Evolutionary conservation across 106 monocot genomes (phyloP).

Genomic region (Dioscorea dumetorum): DNA sequence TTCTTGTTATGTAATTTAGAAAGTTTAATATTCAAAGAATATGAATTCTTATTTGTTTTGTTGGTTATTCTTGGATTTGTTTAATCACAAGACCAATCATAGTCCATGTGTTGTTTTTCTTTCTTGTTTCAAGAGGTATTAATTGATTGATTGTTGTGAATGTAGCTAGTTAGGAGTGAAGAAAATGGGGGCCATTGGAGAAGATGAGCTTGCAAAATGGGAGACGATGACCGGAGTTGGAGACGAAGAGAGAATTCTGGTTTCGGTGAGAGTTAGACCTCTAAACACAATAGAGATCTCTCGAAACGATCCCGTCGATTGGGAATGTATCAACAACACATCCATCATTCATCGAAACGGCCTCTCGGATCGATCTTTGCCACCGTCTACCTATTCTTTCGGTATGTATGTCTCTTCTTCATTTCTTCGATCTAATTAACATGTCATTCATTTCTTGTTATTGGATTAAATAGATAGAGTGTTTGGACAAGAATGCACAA

Average conservation of each 20-base stretch:
- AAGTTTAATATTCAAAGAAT: too few relatives aligned
- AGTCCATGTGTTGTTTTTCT: too few relatives aligned
- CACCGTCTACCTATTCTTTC: constrained; percentile 39
- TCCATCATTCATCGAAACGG: constrained; percentile 49
- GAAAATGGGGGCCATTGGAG: constrained; percentile 8
- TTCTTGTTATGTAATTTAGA: too few relatives aligned
- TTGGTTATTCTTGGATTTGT: too few relatives aligned
- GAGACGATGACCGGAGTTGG: constrained; percentile 12
- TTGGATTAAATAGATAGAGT: constrained; percentile 40
- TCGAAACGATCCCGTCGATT: constrained; percentile 38
- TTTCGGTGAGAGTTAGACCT: constrained; percentile 62
- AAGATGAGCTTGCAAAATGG: constrained; percentile 10
- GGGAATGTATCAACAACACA: constrained; percentile 59
- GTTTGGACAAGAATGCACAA: constrained; percentile 37
- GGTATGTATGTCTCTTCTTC: constrained; percentile 25
- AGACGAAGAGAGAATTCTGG: constrained; percentile 51
- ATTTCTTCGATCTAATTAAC: background rate
- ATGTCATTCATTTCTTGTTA: background rate
- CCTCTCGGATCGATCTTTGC: constrained; percentile 43
- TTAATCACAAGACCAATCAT: too few relatives aligned
- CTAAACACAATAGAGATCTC: constrained; percentile 49
- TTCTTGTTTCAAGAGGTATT: too few relatives aligned
- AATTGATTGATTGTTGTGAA: background rate
- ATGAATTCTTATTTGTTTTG: too few relatives aligned
- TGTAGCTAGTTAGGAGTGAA: background rate